Evolutionary conservation across 495 filamentous ascomycete species (phyloP), one percentile per base, ranked within the genome.

Genomic region (Pyrenula massariospora): DNA sequence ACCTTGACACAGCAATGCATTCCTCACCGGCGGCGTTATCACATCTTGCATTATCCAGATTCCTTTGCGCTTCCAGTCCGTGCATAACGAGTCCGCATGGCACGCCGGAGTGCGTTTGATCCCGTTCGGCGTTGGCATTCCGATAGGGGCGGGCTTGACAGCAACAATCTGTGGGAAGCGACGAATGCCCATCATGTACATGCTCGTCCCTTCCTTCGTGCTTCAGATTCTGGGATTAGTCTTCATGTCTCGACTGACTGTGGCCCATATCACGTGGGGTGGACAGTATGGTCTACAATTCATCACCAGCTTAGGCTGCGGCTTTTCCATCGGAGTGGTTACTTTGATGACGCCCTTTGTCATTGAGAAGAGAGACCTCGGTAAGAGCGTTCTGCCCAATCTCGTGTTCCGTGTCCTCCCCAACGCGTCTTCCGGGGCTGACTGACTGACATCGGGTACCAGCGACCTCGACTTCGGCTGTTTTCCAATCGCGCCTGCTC

Each of bases 11-110:
- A n/a, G n/a, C n/a, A n/a, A n/a, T n/a, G n/a, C n/a, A n/a, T n/a
- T n/a, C n/a, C 66, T 79, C 24, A 73, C 71, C 0, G 84, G 83
- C 10, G 82, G 79, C 50, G 67, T 78, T 3, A 84, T 78, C 59
- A 77, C 83, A 25, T 60, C 73, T 10, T 68, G 77, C 53, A 68
- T 84, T 2, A 74, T 85, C 42, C 75, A 79, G 52, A 68, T 87
- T 8, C 81, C 84, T 2, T 75, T 84, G 56, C 75, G 79, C 50
- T 79, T 84, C 25, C 81, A 85, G 56, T 69, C 83, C 23, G 74
- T 84, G 15, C 73, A 80, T 52, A 68, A 64, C 10, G 57, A 63
- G 51, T 72, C 71, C n/a, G 64, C 71, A 21, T 58, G 71, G 11
- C 59, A 60, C n/a, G 62, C 84, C 0, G 85, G 83, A 15, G 64